phyloP scores from a whole-genome alignment of 352 stramenopile species.

The Hyaloperonospora brassicae region DNA sequence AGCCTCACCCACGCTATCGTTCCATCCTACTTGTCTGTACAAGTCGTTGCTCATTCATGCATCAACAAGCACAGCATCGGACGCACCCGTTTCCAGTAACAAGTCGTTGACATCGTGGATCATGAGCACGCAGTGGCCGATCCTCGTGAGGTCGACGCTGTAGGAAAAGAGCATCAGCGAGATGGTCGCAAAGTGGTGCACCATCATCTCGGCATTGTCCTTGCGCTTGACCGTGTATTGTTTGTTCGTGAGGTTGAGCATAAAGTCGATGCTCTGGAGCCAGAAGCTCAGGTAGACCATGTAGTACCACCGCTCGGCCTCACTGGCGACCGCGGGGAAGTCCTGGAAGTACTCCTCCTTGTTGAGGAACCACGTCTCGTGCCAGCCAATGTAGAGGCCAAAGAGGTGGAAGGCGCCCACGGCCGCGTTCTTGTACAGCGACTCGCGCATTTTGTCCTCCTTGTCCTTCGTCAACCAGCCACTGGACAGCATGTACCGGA shows the following conservation, averaged over 20 bases:
- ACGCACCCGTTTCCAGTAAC: slow-evolving; percentile 40
- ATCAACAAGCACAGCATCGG: not conserved
- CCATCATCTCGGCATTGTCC: slow-evolving; percentile 74
- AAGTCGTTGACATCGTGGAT: slow-evolving; percentile 80
- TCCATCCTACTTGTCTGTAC: too few relatives aligned
- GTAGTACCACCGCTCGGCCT: slow-evolving; percentile 73
- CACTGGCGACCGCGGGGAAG: slow-evolving; percentile 40
- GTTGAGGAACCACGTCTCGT: slow-evolving; percentile 70
- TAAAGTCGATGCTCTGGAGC: slow-evolving; percentile 78
- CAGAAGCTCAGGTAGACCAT: slow-evolving; percentile 81
- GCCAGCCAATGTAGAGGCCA: slow-evolving; percentile 49
- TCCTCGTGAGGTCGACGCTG: slow-evolving; percentile 55
- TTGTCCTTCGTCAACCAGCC: slow-evolving; percentile 47
- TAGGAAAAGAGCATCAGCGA: slow-evolving; percentile 75
- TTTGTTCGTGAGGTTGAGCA: slow-evolving; percentile 74
- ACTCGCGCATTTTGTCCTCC: slow-evolving; percentile 78
- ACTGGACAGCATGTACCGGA: slow-evolving; percentile 34
- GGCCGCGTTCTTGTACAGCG: slow-evolving; percentile 72
- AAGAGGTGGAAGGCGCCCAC: slow-evolving; percentile 56
- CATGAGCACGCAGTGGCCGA: slow-evolving; percentile 72
- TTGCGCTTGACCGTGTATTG: slow-evolving; percentile 80
- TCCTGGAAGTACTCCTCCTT: slow-evolving; percentile 55
- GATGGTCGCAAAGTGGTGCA: slow-evolving; percentile 74
- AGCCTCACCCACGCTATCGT: too few relatives aligned
- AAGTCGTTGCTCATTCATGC: not conserved